Conservation (phyloP, 2,329 filamentous ascomycete genomes). For the Scortechinia acanthostroma region DNA sequence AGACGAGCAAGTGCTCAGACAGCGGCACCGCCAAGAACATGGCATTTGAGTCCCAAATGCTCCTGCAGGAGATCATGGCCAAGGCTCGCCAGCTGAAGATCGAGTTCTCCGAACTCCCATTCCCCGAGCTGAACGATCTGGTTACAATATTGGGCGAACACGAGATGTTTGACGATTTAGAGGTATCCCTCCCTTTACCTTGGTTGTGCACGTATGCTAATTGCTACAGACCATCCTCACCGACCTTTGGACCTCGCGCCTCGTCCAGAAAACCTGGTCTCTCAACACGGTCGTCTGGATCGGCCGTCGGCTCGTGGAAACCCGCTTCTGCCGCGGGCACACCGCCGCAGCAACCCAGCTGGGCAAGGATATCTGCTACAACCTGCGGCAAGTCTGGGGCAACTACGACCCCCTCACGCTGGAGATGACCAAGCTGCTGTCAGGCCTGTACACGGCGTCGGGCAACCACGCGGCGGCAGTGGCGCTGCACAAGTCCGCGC, state of each 20-base stretch:
- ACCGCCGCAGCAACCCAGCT: conserved; percentile 8
- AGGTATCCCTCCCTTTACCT: conserved; percentile 11
- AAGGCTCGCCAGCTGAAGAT: conserved; percentile 16
- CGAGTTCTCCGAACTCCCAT: conserved; percentile 21
- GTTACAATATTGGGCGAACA: conserved; percentile 24
- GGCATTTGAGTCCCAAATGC: conserved; percentile 18
- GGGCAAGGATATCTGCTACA: conserved; percentile 13
- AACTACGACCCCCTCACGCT: conserved; percentile 10
- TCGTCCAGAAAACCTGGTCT: conserved; percentile 8
- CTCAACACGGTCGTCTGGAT: conserved; percentile 8
- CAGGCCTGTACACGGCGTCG: conserved; percentile 9
- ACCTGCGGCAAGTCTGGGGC: conserved; percentile 12
- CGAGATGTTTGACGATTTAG: conserved; percentile 22
- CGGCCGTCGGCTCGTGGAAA: conserved; percentile 11
- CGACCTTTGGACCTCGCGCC: conserved; percentile 9
- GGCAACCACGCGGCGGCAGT: conserved; percentile 8
- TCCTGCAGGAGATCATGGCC: conserved; percentile 20
- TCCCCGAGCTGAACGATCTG: conserved; percentile 22
- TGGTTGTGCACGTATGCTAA: neutral
- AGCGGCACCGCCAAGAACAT: conserved; percentile 16
- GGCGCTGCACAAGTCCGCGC: conserved; percentile 10
- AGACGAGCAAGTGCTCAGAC: conserved; percentile 16
- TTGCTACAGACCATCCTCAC: conserved; percentile 4
- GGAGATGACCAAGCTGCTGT: conserved; percentile 10
- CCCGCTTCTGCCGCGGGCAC: conserved; percentile 8